Evolutionary conservation across 2,329 filamentous ascomycete genomes (phyloP), one percentile per base, ranked within the genome.

Genomic region (Mycosphaerella sp.): DNA sequence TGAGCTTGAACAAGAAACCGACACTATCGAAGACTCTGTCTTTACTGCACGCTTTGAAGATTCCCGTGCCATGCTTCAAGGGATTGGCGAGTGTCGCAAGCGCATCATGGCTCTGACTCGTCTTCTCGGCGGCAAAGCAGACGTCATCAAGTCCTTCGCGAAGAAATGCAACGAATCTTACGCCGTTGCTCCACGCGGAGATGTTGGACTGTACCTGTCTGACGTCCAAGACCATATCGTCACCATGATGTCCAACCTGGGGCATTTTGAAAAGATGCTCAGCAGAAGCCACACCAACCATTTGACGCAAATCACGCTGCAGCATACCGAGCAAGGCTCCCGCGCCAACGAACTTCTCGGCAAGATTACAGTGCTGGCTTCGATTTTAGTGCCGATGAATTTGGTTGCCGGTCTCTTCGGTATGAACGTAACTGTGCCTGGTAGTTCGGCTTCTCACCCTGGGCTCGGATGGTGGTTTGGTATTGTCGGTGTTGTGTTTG

Each of bases 181-280:
- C 75, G 86, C 88, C 59, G 87, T 97, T 46, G 95, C 93, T 1
- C 93, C 93, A 6, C 87, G 90, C 42, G 93, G 93, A 73, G 93
- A 98, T 66, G 95, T 98, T 59, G 93, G 90, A 17, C 81, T 98
- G 64, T 98, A 98, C 67, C 80, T 98, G 32, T 89, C 89, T 64
- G 93, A 98, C 72, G 96, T 98, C 58, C 93, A 98, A 71, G 93
- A 98, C 72, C 93, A 98, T 79, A 91, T 98, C 47, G 89, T 98
- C 53, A 98, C 93, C 41, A 97, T 97, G 91, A 95, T 95, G 80
- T 93, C 87, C 61, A 98, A 95, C 70, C 72, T 98, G 62, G 83
- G 83, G 1, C 93, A 98, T 68, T 96, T 95, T 62, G 93, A 98
- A 70, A 97, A 97, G 77, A 96, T 98, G 79, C 79, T 98, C 44